Base-by-base conservation (phyloP, 495 filamentous ascomycete genomes). In the Penicillium odoratum region DNA sequence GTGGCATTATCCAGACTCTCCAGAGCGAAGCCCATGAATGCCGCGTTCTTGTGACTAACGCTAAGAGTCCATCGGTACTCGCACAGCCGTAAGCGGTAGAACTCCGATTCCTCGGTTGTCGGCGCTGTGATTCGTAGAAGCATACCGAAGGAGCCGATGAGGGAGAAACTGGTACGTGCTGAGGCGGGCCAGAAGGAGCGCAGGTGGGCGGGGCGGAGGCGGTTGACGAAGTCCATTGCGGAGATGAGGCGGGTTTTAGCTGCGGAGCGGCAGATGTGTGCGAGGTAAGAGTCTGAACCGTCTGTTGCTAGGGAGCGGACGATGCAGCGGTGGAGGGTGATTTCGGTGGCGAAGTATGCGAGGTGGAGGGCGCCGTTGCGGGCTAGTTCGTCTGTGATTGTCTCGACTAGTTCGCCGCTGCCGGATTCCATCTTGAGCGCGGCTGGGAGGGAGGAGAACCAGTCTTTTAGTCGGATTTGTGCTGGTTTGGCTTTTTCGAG, bases 51-150 rank as follows among this genome's bases (percentile, higher is more conserved):
- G 58, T 84, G 85, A 70, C 85, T 89, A 33, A 98, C 93, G 36
- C 85, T 87, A 58, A 98, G 76, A 2, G 93, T 97, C 94, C 94
- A 98, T 46, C 91, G 79, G 69, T 96, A 97, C 77, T 98, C 94
- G 56, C 85, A 85, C 10, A 97, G 78, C 4, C 94, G 78, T 3
- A 88, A 80, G 21, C 88, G 85, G 74, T 98, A 98, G 81, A 96
- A 98, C n/a, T 95, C 92, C 4, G 90, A 91, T 73, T 98, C 94
- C 70, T 98, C 93, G 18, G 83, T 80, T 10, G 87, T 89, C 0
- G 93, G 93, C 0, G 88, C 86, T 0, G 92, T 94, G 28, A 93
- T 90, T 81, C 90, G 92, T 0, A 98, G 83, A 7, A 98, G 82
- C 55, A 77, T 76, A 13, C 80, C 80, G 51, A 84, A 84, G 4